These are phyloP conservation scores for Dipodascopsis uninucleata DNA, from an alignment of 805 yeast species.

Conservation along the genomic window DNA sequence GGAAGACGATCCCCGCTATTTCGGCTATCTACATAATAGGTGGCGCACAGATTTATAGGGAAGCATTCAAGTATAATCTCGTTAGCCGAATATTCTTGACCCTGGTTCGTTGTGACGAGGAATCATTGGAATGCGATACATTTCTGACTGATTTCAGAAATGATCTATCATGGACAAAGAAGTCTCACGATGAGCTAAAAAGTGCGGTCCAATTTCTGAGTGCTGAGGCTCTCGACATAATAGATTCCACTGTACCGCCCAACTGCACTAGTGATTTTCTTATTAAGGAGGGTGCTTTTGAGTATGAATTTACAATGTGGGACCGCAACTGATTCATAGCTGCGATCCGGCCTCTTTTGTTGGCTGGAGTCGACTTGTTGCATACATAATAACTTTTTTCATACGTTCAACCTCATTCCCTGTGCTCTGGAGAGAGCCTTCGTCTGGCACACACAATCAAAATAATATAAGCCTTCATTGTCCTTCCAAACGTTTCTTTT, in stretches of 20 bases:
- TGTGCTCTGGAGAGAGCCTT: too few species aligned
- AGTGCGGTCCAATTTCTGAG: conserved; percentile 26
- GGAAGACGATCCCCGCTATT: conserved; percentile 12
- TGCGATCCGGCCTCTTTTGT: too few species aligned
- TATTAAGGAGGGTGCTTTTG: conserved; percentile 48
- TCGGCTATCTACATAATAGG: conserved; percentile 71
- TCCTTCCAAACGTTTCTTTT: too few species aligned
- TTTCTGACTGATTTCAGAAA: conserved; percentile 44
- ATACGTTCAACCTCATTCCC: too few species aligned
- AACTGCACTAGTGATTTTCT: conserved; percentile 3
- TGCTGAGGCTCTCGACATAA: conserved; percentile 10
- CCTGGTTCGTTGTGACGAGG: conserved; percentile 12
- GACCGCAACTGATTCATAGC: conserved; percentile 30
- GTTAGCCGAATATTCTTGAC: conserved; percentile 42
- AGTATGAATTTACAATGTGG: conserved; percentile 63
- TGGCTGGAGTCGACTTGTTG: too few species aligned
- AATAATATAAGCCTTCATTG: too few species aligned
- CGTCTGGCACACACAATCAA: too few species aligned
- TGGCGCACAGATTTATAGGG: conserved; percentile 81
- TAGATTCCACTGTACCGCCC: too few species aligned
- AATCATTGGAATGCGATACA: conserved; percentile 60
- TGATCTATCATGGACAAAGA: conserved; percentile 21
- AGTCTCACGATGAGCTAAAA: conserved; percentile 6
- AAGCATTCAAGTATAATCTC: conserved; percentile 49
- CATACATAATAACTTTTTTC: too few species aligned